Base-by-base conservation (phyloP, 2,329 filamentous ascomycete species). In the Teratosphaeriaceae sp. region DNA sequence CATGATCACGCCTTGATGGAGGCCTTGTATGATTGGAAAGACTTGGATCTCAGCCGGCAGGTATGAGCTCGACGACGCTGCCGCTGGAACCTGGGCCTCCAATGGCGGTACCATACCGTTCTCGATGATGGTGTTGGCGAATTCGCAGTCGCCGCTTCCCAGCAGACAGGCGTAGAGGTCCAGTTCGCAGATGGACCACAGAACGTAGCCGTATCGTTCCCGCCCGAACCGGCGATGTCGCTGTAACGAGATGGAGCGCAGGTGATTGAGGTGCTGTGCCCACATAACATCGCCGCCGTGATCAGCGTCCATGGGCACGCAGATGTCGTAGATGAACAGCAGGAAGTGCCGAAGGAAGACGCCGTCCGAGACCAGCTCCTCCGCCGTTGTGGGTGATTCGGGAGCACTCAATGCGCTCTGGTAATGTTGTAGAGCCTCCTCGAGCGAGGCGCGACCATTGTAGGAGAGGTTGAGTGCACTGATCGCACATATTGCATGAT, bases 401-500 rank as follows among this genome's bases (percentile, higher is more conserved):
- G 56, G 49, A 18, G 54, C 47, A 3, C 54, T 54, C 19, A 78
- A 66, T 2, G 73, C 71, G 53, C 73, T 66, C 38, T 76, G 69
- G 51, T 79, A 78, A 52, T 78, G 73, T 47, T 76, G 70, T 36
- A 76, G 60, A 9, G 72, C 70, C 50, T 73, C 68, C 44, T 75
- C 63, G 40, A 68, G 65, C 6, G 55, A 54, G 21, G 65, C 63
- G 21, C 63, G 66, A 23, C 69, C 67, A 34, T 65, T 68, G 41
- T 70, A 67, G 15, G 69, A 67, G 33, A 76, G 62, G 51, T 72
- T 74, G 33, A 78, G 65, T 15, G 73, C 73, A 19, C 73, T 73
- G n/a, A 79, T 59, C 3, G 75, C 75, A 64, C 76, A 75, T 49
- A 79, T 76, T 6, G 76, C 74, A 54, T 78, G 72, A 38, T 73